Evolutionary conservation across 2,329 filamentous ascomycete species (phyloP).

Genomic region (Plenodomus biglobosus): DNA sequence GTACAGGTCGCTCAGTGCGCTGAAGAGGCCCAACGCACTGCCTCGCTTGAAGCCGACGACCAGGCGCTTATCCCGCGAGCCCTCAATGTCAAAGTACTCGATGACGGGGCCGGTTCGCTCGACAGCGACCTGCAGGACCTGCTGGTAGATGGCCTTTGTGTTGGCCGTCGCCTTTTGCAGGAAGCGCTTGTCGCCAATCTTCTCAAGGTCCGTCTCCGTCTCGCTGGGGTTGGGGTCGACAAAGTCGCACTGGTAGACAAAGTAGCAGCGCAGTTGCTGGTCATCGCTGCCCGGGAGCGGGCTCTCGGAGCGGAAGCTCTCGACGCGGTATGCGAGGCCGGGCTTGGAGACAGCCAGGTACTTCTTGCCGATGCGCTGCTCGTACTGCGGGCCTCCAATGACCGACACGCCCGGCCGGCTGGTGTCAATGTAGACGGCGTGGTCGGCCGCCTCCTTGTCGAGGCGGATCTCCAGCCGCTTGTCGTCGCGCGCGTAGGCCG

Average conservation of each 20-base stretch:
- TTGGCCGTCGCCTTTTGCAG: slow-evolving; percentile 93
- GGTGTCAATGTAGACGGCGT: slow-evolving; percentile 98
- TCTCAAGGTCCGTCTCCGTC: slow-evolving; percentile 83
- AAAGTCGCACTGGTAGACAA: slow-evolving; percentile 96
- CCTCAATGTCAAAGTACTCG: slow-evolving; percentile 95
- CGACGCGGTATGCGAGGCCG: slow-evolving; percentile 81
- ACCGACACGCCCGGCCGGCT: slow-evolving; percentile 82
- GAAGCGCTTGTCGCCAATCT: slow-evolving; percentile 92
- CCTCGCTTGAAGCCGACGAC: slow-evolving; percentile 93
- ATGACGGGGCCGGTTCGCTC: slow-evolving; percentile 89
- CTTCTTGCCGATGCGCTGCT: slow-evolving; percentile 90
- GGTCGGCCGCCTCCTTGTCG: slow-evolving; percentile 91
- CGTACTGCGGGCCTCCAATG: slow-evolving; percentile 81
- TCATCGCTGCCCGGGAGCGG: slow-evolving; percentile 73
- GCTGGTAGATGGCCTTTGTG: slow-evolving; percentile 93
- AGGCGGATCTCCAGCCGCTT: slow-evolving; percentile 92
- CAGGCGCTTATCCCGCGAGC: slow-evolving; percentile 85
- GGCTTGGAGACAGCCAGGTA: slow-evolving; percentile 80
- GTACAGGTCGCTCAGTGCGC: slow-evolving; percentile 91
- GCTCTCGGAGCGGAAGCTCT: slow-evolving; percentile 93
- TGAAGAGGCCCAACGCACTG: slow-evolving; percentile 91
- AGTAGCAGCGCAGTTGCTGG: slow-evolving; percentile 92
- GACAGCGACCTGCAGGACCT: slow-evolving; percentile 85
- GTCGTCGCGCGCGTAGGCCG: slow-evolving; percentile 88
- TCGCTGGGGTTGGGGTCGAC: slow-evolving; percentile 70